A percentile compares a stretch with the other conserved stretches of the same genome.
phyloP scores from a whole-genome alignment of 192 early-diverging fungal genomes.

The Mortierella alpina region DNA sequence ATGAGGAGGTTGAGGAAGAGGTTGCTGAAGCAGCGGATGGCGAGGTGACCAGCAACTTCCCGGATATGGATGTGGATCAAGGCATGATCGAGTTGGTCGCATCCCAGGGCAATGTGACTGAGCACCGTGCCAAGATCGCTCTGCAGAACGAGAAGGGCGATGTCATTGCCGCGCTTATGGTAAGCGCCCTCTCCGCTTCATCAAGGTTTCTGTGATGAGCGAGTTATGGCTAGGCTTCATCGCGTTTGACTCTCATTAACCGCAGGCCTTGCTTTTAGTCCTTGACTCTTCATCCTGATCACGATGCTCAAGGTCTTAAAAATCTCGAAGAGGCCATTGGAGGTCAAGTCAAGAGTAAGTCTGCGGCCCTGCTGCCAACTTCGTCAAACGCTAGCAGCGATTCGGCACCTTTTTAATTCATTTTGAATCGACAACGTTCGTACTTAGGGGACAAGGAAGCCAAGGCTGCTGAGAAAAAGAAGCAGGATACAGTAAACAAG shows the following conservation, averaged over 20 bases:
- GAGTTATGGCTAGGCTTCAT: slow-evolving; percentile 56
- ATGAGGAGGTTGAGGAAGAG: slow-evolving; percentile 48
- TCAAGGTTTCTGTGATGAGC: background rate
- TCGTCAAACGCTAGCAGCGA: too few relatives aligned
- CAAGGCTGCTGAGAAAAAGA: slow-evolving; percentile 49
- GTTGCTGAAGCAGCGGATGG: slow-evolving; percentile 8
- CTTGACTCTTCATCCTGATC: slow-evolving; percentile 53
- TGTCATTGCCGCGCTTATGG: slow-evolving; percentile 73
- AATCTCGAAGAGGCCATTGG: slow-evolving; percentile 56
- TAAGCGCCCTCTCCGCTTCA: slow-evolving; percentile 1
- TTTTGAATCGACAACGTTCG: background rate
- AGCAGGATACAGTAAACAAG: slow-evolving; percentile 32
- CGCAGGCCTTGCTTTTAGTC: slow-evolving; percentile 10
- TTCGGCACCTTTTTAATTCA: too few relatives aligned
- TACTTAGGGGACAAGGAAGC: slow-evolving; percentile 43
- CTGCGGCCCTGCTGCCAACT: background rate
- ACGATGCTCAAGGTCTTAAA: slow-evolving; percentile 51
- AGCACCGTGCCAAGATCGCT: slow-evolving; percentile 65
- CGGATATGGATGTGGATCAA: slow-evolving; percentile 54
- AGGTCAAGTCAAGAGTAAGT: slow-evolving; percentile 55
- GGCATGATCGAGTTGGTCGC: slow-evolving; percentile 66
- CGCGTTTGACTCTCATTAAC: background rate
- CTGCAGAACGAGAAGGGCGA: slow-evolving; percentile 64
- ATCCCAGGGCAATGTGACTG: slow-evolving; percentile 66
- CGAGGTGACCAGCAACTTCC: slow-evolving; percentile 22